phyloP scores from a whole-genome alignment of 202 grass and related monocot genomes.

The Saccharum hybrid region DNA sequence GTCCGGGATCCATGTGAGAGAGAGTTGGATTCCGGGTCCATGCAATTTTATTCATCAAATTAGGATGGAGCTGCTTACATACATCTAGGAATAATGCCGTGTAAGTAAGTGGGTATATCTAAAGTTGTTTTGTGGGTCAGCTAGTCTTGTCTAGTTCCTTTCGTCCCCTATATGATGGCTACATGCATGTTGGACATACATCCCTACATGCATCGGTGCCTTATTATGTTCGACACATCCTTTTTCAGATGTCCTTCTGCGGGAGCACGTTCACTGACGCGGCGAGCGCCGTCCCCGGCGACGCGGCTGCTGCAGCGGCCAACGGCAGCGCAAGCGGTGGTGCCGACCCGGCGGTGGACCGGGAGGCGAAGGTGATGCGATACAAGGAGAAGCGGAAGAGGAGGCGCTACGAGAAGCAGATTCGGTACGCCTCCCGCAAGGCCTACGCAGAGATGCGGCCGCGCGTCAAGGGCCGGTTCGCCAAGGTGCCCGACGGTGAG shows the following conservation, averaged over 20 bases:
- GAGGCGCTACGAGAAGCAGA: constrained; percentile 91
- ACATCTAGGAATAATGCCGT: too few relatives aligned
- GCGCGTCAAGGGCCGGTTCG: constrained; percentile 90
- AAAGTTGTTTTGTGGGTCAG: too few relatives aligned
- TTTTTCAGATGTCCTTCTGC: constrained; percentile 55
- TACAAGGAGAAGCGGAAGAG: constrained; percentile 97
- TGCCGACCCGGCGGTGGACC: constrained; percentile 54
- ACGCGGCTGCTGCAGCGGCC: not conserved
- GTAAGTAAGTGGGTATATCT: too few relatives aligned
- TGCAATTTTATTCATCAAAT: too few relatives aligned
- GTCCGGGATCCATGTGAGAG: too few relatives aligned
- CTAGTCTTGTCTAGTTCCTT: not conserved
- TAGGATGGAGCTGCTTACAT: too few relatives aligned
- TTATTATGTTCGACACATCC: not conserved
- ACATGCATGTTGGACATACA: not conserved
- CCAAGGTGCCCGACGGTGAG: constrained; percentile 78
- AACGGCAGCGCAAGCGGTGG: constrained; percentile 3
- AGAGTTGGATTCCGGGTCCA: too few relatives aligned
- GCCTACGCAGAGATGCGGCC: constrained; percentile 97
- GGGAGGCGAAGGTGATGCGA: constrained; percentile 89
- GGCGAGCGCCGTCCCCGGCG: constrained; percentile 41
- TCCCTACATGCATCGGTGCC: not conserved
- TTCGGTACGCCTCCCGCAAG: constrained; percentile 93
- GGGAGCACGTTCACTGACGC: constrained; percentile 56
- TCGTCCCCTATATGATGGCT: not conserved